Conservation (phyloP, 1,284 basidiomycete species). For the Megacollybia platyphylla region DNA sequence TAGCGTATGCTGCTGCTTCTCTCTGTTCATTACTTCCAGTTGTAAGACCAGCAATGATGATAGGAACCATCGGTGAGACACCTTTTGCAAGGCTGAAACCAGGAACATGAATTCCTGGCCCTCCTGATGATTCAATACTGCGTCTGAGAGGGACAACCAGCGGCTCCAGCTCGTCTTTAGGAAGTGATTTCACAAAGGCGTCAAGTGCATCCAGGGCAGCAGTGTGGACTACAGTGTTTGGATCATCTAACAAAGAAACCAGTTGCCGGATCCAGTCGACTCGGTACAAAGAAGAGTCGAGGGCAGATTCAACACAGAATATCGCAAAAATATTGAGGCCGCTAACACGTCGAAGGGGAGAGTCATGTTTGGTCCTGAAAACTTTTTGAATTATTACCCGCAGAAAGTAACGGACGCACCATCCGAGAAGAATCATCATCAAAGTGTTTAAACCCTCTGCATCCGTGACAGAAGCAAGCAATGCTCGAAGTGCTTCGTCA, state of each 20-base stretch:
- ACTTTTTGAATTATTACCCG: slow-evolving; percentile 5
- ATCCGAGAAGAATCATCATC: slow-evolving; percentile 84
- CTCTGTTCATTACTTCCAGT: slow-evolving; percentile 75
- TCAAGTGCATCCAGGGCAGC: slow-evolving; percentile 83
- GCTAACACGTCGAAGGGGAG: slow-evolving; percentile 61
- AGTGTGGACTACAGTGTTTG: slow-evolving; percentile 61
- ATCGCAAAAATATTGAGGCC: slow-evolving; percentile 68
- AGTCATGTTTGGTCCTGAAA: slow-evolving; percentile 66
- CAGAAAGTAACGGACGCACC: slow-evolving; percentile 32
- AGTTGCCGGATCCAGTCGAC: slow-evolving; percentile 95
- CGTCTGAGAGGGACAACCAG: slow-evolving; percentile 82
- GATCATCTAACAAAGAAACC: slow-evolving; percentile 78
- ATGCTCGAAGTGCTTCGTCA: slow-evolving; percentile 60
- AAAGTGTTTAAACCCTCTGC: slow-evolving; percentile 79
- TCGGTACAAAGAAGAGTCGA: slow-evolving; percentile 77
- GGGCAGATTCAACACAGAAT: slow-evolving; percentile 73
- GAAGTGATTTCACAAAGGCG: slow-evolving; percentile 79
- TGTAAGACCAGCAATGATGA: slow-evolving; percentile 82
- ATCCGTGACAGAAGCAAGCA: slow-evolving; percentile 72
- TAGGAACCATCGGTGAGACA: slow-evolving; percentile 77
- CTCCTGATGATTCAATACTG: slow-evolving; percentile 79
- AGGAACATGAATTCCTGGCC: slow-evolving; percentile 68
- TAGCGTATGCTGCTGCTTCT: slow-evolving; percentile 91
- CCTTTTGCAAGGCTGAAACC: slow-evolving; percentile 89
- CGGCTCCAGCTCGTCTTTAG: slow-evolving; percentile 88